Percentiles rank a stretch among this genome's conserved stretches.
These are phyloP conservation scores for Coniochaeta prunicola DNA, from an alignment of 2,329 filamentous ascomycete species.

Conservation along the genomic window DNA sequence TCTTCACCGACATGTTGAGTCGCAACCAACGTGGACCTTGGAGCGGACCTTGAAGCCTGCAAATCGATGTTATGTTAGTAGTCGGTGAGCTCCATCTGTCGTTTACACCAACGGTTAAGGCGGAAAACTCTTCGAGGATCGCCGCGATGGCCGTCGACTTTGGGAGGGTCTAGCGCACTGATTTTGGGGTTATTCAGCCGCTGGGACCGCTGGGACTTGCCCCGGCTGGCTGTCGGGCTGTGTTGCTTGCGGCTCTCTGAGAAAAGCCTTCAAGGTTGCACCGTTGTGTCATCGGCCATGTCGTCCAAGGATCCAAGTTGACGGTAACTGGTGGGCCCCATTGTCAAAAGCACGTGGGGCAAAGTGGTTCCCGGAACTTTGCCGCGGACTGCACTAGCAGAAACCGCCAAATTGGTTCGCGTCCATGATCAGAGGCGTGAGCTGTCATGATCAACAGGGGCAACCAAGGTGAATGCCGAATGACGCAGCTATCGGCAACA, in stretches of 20 bases:
- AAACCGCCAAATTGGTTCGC: constrained; percentile 3
- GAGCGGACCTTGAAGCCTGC: too few species aligned
- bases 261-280: not conserved
- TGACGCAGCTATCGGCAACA: not conserved
- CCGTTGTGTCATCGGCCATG: not conserved
- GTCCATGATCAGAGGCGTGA: not conserved
- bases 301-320: not conserved
- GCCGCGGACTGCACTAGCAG: not conserved
- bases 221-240: too few species aligned
- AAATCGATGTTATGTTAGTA: not conserved
- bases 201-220: too few species aligned
- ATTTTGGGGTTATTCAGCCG: too few species aligned
- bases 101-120: too few species aligned
- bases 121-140: too few species aligned
- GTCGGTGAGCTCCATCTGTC: not conserved
- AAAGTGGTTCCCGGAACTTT: constrained; percentile 1
- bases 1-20: not conserved
- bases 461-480: not conserved
- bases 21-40: not conserved
- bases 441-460: constrained; percentile 1
- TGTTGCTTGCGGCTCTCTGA: too few species aligned
- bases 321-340: not conserved
- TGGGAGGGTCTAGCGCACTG: too few species aligned
- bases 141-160: too few species aligned
- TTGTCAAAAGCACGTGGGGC: not conserved